phyloP scores from a whole-genome alignment of 2,329 filamentous ascomycete species.

The Zymoseptoria brevis region DNA sequence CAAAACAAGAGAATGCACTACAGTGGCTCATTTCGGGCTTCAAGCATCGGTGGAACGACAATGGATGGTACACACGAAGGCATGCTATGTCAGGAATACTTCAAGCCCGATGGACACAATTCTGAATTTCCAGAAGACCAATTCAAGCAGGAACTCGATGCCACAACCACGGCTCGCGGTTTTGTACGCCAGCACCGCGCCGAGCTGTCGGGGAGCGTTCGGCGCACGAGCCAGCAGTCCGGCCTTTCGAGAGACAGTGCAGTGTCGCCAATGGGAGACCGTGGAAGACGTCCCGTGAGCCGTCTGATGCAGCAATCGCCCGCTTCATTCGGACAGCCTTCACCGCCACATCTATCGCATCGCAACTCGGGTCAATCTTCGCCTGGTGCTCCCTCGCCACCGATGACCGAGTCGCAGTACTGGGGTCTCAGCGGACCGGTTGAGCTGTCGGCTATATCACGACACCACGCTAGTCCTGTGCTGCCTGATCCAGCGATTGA shows the following conservation, averaged over 20 bases:
- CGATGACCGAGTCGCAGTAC: not conserved
- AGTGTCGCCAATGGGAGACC: constrained; percentile 11
- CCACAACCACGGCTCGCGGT: constrained; percentile 6
- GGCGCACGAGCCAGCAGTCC: constrained; percentile 8
- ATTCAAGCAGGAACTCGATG: constrained; percentile 15
- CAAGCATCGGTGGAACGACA: constrained; percentile 12
- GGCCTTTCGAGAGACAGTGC: constrained; percentile 8
- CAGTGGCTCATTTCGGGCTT: not conserved
- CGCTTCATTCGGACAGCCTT: not conserved
- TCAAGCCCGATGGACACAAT: constrained; percentile 4
- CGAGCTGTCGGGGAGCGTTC: constrained; percentile 8
- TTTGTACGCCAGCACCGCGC: constrained; percentile 5
- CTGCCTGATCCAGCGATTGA: not conserved
- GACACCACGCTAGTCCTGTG: not conserved
- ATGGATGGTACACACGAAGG: constrained; percentile 5
- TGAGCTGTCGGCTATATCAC: not conserved
- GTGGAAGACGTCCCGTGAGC: not conserved
- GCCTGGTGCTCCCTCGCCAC: not conserved
- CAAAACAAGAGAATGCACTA: constrained; percentile 2
- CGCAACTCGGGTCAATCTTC: not conserved
- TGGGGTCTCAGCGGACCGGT: not conserved
- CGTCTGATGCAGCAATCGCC: not conserved
- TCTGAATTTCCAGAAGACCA: constrained; percentile 4
- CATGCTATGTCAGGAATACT: constrained; percentile 5
- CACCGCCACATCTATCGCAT: not conserved